Base-by-base conservation (phyloP, 2,329 filamentous ascomycete genomes). In the Colletotrichum musae region DNA sequence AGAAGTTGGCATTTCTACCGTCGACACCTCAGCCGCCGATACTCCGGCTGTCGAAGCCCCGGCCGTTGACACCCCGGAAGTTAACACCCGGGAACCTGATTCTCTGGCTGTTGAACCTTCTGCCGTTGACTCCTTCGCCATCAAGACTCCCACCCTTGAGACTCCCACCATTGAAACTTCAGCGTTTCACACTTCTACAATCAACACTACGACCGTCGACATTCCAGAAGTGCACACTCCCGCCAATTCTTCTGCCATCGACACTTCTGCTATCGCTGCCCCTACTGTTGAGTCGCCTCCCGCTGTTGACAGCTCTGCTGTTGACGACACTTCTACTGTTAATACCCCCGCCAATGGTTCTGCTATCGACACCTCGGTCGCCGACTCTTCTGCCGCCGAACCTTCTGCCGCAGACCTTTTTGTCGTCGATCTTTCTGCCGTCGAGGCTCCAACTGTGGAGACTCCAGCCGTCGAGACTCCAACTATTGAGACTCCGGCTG, bases 381-480 rank as follows among this genome's bases (percentile, higher is more conserved):
- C 32, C 16, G 18, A 59, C 26, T 39, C 57, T 39, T n/a, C 57
- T 16, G 32, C 15, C 9, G 21, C 13, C 18, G 32, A 54, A n/a
- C 10, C 36, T 53, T 6, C 41, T 18, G 12, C 10, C 9, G 26
- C 45, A n/a, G 36, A 58, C 13, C 32, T 12, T 24, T n/a, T 47
- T 36, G 66, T 48, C 16, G 43, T 58, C 18, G 50, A 58, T 47
- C 50, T 47, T 59, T 16, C 50, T 7, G 47, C 39, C 9, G 26
- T 28, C 52, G 28, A 54, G 16, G 2, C 15, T 43, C 39, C 56
- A 28, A 24, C 28, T 36, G 18, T 21, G 2, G 51, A 54, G 10
- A 36, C 16, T 39, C 51, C 51, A 6, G 15, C 51, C 5, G 51
- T 54, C 18, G 51, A 54, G 7, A 51, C 48, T 51, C 48, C 48